phyloP scores from a whole-genome alignment of 306 rosid genomes.

The Oxytropis ochrocephala region DNA sequence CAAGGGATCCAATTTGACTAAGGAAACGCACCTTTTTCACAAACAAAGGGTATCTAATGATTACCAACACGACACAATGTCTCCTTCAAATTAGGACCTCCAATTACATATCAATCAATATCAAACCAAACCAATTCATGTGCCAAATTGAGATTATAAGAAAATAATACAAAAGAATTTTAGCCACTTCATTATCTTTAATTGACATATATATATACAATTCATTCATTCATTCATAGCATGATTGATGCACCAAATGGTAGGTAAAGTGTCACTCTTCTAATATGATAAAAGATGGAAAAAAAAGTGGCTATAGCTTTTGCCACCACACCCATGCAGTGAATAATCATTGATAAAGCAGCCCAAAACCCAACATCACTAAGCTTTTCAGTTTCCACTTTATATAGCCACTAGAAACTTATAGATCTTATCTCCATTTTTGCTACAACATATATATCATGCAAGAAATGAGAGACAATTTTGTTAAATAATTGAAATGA shows the following conservation, averaged over 20 bases:
- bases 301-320: constrained; percentile 19
- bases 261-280: constrained; percentile 58
- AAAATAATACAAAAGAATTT: background rate
- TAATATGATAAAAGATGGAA: constrained; percentile 25
- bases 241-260: constrained; percentile 59
- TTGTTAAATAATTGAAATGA: constrained; percentile 33
- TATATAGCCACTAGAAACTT: constrained; percentile 29
- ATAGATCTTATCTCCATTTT: constrained; percentile 24
- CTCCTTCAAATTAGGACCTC: constrained; percentile 24
- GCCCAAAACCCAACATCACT: constrained; percentile 23
- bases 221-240: constrained; percentile 15
- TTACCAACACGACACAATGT: constrained; percentile 37
- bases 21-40: constrained; percentile 23
- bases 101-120: background rate
- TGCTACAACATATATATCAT: background rate
- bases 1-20: constrained; percentile 27
- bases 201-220: constrained; percentile 11
- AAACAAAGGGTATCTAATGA: constrained; percentile 21
- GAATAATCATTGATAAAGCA: constrained; percentile 42
- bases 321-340: constrained; percentile 45
- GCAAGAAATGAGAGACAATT: constrained; percentile 51
- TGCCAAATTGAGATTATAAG: constrained; percentile 9
- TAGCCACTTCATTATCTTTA: constrained; percentile 21
- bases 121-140: constrained; percentile 22
- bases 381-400: constrained; percentile 44